Conservation (phyloP, 352 stramenopile genomes). For the Phytophthora constricta region DNA sequence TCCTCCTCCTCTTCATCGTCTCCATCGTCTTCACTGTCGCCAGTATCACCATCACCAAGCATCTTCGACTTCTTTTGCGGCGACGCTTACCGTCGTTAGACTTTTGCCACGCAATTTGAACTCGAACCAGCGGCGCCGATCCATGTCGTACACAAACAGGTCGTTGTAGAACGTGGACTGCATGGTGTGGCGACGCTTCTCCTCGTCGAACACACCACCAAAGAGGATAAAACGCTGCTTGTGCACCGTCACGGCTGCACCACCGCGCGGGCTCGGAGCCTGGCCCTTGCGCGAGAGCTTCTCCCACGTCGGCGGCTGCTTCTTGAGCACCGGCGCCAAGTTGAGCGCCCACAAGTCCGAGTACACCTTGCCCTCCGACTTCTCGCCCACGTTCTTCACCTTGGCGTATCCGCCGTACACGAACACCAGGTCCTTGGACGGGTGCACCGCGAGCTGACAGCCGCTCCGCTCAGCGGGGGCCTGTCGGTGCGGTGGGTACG, state of each 20-base stretch:
- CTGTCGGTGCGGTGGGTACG: constrained; percentile 69
- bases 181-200: constrained; percentile 83
- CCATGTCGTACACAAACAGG: constrained; percentile 97
- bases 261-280: constrained; percentile 79
- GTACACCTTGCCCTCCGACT: constrained; percentile 95
- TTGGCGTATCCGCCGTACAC: constrained; percentile 97
- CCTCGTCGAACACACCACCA: constrained; percentile 95
- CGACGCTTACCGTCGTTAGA: constrained; percentile 63
- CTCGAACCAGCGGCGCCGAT: constrained; percentile 95
- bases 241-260: constrained; percentile 87
- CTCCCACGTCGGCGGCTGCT: constrained; percentile 94
- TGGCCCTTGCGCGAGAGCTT: constrained; percentile 91
- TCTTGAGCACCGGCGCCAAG: constrained; percentile 90
- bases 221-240: constrained; percentile 98
- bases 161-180: constrained; percentile 97
- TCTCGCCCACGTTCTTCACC: constrained; percentile 91
- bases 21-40: constrained; percentile 54
- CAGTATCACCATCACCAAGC: constrained; percentile 46
- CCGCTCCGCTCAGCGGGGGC: constrained; percentile 75
- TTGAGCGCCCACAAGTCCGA: constrained; percentile 96
- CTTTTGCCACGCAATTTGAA: constrained; percentile 91
- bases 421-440: constrained; percentile 91
- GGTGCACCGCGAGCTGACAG: constrained; percentile 83
- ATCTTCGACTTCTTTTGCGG: constrained; percentile 66
- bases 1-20: constrained; percentile 68